Conservation (phyloP, 2,329 filamentous ascomycete species). For the Microascus cirrosus region DNA sequence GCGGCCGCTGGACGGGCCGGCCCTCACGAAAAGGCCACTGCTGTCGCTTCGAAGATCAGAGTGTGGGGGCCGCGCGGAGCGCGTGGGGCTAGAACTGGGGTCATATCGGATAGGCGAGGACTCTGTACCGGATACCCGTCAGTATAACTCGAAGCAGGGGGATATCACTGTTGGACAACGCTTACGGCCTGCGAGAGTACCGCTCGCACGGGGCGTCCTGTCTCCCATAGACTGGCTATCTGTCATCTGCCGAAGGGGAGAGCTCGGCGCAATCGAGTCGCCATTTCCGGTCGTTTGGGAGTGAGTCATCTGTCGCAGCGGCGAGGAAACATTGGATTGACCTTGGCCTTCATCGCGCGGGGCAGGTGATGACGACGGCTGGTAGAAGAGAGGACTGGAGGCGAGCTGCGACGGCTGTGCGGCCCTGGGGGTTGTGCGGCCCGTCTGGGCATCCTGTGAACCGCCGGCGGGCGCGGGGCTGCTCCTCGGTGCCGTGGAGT, state of each 20-base stretch:
- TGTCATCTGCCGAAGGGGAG: conserved; percentile 47
- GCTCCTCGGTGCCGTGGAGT: conserved; percentile 25
- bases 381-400: conserved; percentile 76
- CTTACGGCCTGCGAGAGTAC: conserved; percentile 28
- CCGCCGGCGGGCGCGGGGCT: conserved; percentile 24
- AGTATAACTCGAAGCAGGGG: background rate
- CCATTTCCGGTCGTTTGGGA: conserved; percentile 35
- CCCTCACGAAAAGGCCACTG: conserved; percentile 69
- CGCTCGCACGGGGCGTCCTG: conserved; percentile 61
- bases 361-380: conserved; percentile 35
- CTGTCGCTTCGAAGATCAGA: conserved; percentile 72
- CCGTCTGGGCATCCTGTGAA: conserved; percentile 14
- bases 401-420: conserved; percentile 34
- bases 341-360: conserved; percentile 14
- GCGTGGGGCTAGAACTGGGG: conserved; percentile 78
- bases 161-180: background rate
- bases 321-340: conserved; percentile 35
- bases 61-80: conserved; percentile 44
- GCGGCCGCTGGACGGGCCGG: conserved; percentile 27
- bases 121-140: conserved; percentile 37
- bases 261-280: conserved; percentile 36
- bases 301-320: conserved; percentile 44
- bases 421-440: conserved; percentile 30
- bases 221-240: conserved; percentile 40
- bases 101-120: conserved; percentile 90